phyloP scores from a whole-genome alignment of 768 basidiomycete genomes.

The Boletus fagicola region DNA sequence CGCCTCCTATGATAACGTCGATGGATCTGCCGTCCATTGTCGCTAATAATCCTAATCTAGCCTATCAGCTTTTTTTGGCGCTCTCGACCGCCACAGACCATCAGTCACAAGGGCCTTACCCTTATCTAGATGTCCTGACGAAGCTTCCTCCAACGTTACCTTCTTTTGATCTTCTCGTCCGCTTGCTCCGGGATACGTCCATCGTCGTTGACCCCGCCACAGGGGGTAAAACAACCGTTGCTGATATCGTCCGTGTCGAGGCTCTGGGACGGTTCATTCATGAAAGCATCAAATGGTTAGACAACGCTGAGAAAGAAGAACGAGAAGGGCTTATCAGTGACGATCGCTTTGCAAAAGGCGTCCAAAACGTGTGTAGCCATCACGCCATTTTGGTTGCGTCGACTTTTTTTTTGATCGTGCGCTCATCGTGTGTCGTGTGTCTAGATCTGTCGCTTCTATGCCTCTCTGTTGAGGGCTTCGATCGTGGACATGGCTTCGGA shows the following conservation, averaged over 20 bases:
- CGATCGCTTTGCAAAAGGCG: constrained; percentile 69
- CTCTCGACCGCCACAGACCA: constrained; percentile 44
- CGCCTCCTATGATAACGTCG: constrained; percentile 58
- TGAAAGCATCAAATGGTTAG: constrained; percentile 67
- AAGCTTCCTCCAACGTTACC: constrained; percentile 69
- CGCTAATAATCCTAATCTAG: constrained; percentile 65
- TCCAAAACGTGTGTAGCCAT: constrained; percentile 57
- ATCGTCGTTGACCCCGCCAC: constrained; percentile 40
- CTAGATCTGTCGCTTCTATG: constrained; percentile 76
- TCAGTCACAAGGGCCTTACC: constrained; percentile 34
- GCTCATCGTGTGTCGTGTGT: constrained; percentile 1
- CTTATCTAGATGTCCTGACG: constrained; percentile 62
- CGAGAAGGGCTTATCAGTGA: constrained; percentile 66
- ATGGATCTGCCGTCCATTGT: constrained; percentile 66
- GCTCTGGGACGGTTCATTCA: constrained; percentile 72
- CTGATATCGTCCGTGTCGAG: constrained; percentile 61
- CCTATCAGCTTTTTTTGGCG: constrained; percentile 62
- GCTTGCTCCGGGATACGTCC: constrained; percentile 62
- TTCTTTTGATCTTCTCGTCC: constrained; percentile 71
- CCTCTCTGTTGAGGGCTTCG: constrained; percentile 61
- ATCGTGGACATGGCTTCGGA: constrained; percentile 66
- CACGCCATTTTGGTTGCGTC: neutral
- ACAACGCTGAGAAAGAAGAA: constrained; percentile 67
- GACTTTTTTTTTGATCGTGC: neutral
- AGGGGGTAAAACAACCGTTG: constrained; percentile 55